phyloP scores from a whole-genome alignment of 1,139 yeast species.

The Protomyces lactucae-debilis region DNA sequence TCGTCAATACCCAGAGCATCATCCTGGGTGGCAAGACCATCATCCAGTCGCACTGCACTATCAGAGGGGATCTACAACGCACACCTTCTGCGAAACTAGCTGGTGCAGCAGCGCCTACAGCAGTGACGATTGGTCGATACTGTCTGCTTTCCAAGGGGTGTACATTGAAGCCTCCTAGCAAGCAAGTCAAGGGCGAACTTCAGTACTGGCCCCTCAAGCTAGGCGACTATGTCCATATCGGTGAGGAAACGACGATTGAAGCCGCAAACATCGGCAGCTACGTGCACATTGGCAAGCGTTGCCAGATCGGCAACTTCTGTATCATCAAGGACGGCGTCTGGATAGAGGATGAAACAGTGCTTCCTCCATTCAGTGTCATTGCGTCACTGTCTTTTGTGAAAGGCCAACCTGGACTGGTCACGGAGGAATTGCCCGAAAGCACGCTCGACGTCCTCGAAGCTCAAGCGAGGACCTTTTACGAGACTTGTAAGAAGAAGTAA shows the following conservation, averaged over 20 bases:
- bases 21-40: constrained; percentile 45
- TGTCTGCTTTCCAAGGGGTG: constrained; percentile 40
- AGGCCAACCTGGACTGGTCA: constrained; percentile 29
- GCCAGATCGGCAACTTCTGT: constrained; percentile 47
- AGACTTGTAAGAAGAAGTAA: neutral
- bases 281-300: constrained; percentile 56
- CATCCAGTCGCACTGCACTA: constrained; percentile 26
- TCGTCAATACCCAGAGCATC: constrained; percentile 45
- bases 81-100: constrained; percentile 34
- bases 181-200: neutral
- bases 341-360: constrained; percentile 46
- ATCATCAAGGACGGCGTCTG: constrained; percentile 62
- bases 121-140: constrained; percentile 32
- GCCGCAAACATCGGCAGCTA: constrained; percentile 46
- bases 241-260: constrained; percentile 43
- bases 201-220: constrained; percentile 44
- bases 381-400: constrained; percentile 57
- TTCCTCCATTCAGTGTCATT: constrained; percentile 55
- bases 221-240: constrained; percentile 59
- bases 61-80: constrained; percentile 20
- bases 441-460: constrained; percentile 39
- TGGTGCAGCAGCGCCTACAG: constrained; percentile 1
- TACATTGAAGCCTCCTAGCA: constrained; percentile 41
- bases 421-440: constrained; percentile 40
- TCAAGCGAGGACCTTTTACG: constrained; percentile 33